Base-by-base conservation (phyloP, 2,329 filamentous ascomycete genomes). In the Penicillium verrucosum region DNA sequence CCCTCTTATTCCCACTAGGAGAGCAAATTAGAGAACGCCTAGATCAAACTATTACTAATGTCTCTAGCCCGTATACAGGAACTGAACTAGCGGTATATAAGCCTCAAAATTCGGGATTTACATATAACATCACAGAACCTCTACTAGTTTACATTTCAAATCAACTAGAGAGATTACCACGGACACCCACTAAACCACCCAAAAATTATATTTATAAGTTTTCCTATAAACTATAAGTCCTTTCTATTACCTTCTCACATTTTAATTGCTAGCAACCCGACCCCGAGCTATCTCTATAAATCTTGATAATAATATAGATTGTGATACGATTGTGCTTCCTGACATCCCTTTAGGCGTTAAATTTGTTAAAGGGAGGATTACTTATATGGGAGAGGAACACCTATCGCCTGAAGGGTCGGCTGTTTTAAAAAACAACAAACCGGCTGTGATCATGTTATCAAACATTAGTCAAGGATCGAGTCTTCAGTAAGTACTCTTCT, bases 21-120 rank as follows among this genome's bases (percentile, higher is more conserved):
- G 43, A 54, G n/a, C 36, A 53, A 53, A 47, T 2, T 47, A 21
- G 43, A 41, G 43, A 54, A 41, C 14, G 27, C 18, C 43, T 46
- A 1, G 43, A 54, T 4, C 36, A 41, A 27, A 53, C 36, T 32
- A 9, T 53, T 27, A 18, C 36, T 3, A 41, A 41, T 47, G 21
- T n/a, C 41, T 7, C 7, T 36, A 47, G 51, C 14, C 36, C 36
- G 6, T 47, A 53, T 53, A 41, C 27, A 1, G 14, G 14, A 34
- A 47, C 18, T 5, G 36, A 53, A 32, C 27, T 29, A 32, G 51
- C 51, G n/a, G 27, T 38, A 53, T 44, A 32, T 45, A 2, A n/a
- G 45, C 45, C 9, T 18, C 32, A 29, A 37, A 29, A 27, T 29
- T 21, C 30, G 9, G 34, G 38, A 29, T 16, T 25, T 48, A 32